These are phyloP conservation scores for Atractiella rhizophila DNA, from an alignment of 768 basidiomycete genomes.

Conservation along the genomic window DNA sequence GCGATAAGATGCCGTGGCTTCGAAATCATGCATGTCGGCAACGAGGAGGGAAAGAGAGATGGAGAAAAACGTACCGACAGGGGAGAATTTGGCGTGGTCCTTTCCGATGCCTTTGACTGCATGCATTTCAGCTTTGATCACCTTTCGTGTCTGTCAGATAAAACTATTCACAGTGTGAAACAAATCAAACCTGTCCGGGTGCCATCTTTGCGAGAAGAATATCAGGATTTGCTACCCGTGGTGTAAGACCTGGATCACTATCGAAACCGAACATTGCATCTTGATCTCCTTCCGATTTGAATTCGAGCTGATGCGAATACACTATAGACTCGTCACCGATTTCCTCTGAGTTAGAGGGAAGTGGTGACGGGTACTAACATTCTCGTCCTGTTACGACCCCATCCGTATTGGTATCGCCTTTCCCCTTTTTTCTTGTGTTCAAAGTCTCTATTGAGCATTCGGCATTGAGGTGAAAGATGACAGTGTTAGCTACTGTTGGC, in stretches of 20 bases:
- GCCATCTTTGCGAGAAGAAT: conserved; percentile 76
- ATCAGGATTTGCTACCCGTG: conserved; percentile 45
- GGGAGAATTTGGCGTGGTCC: conserved; percentile 88
- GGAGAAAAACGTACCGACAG: conserved; percentile 39
- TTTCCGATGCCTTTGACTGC: conserved; percentile 78
- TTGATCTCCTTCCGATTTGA: conserved; percentile 67
- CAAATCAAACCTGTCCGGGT: conserved; percentile 42
- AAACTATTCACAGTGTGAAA: neutral
- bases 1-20: conserved; percentile 87
- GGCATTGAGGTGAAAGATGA: conserved; percentile 56
- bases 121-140: conserved; percentile 58
- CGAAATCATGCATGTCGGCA: neutral
- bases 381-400: conserved; percentile 34
- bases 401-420: conserved; percentile 26
- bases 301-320: conserved; percentile 28
- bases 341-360: neutral
- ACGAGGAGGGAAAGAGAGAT: neutral
- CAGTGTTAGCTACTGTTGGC: conserved; percentile 67
- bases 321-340: conserved; percentile 4
- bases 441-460: no score
- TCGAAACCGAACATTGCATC: conserved; percentile 34
- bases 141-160: conserved; percentile 13
- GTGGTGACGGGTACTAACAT: conserved; percentile 33
- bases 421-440: no score
- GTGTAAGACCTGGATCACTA: conserved; percentile 26